Evolutionary conservation across 2,329 filamentous ascomycete species (phyloP), one percentile per base, ranked within the genome.

Genomic region (Dothideomycetidae sp.): DNA sequence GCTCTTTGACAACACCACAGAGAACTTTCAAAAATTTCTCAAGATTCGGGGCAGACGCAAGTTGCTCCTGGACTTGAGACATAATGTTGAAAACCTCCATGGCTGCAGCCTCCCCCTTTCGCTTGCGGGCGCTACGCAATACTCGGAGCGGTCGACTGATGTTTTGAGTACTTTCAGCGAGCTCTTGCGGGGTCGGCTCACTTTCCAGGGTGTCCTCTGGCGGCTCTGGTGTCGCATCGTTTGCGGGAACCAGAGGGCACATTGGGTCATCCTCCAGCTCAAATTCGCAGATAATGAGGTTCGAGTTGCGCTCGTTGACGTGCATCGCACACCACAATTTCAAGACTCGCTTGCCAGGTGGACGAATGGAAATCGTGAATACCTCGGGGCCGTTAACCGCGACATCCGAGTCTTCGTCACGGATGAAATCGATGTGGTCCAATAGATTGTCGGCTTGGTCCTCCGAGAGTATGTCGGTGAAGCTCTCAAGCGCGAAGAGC

Each of bases 1-100:
- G 55, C 51, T 93, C 85, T 52, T 92, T 93, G 21, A 93, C 73
- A 5, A 93, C 79, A 0, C 84, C 84, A 0, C 88, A 80, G 3
- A 90, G 59, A 4, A 86, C 76, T 49, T 90, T 88, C 26, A 93
- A 62, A 42, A 93, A 83, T 1, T 57, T 66, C 1, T 84, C 75
- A 1, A 93, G 61, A 42, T 70, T 77, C 0, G 74, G 66, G 1
- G 84, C 81, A 16, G 74, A 71, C 3, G 81, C 72, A 10, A 93
- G 64, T 54, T 93, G 85, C 48, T 93, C 83, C 53, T 93, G 84
- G 1, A 93, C 79, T 53, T 93, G 85, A 1, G 81, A 83, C 72
- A 93, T 81, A 45, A 93, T 85, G 55, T 84, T 85, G 57, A 92
- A 92, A 1, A 90, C 81, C 49, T 92, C 80, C 76, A 90, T 90